Evolutionary conservation across 1,284 basidiomycete genomes (phyloP).

Genomic region (Mycosarcoma maydis): DNA sequence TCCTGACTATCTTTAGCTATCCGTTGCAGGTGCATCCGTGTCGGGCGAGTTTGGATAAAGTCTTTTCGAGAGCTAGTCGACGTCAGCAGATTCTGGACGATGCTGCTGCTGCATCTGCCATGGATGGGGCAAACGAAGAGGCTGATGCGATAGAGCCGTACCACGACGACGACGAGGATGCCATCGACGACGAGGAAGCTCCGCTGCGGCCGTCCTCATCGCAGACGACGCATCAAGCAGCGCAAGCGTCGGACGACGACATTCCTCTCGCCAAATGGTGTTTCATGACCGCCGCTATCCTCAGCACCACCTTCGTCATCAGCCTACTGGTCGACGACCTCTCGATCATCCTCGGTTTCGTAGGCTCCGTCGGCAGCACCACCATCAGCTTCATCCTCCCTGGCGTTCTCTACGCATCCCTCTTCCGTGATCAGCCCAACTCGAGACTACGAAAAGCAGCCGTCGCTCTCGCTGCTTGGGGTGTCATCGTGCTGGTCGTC

Average conservation of each 20-base stretch:
- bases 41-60: constrained; percentile 89
- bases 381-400: constrained; percentile 96
- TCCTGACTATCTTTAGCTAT: constrained; percentile 74
- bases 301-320: constrained; percentile 56
- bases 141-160: constrained; percentile 25
- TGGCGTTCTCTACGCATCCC: constrained; percentile 69
- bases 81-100: constrained; percentile 41
- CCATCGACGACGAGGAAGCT: constrained; percentile 7
- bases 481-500: constrained; percentile 50
- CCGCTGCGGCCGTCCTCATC: neutral
- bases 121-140: constrained; percentile 3
- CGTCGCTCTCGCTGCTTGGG: constrained; percentile 42
- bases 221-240: neutral
- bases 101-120: constrained; percentile 25
- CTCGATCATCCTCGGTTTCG: constrained; percentile 76
- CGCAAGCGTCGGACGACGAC: constrained; percentile 19
- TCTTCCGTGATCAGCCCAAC: constrained; percentile 34
- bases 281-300: constrained; percentile 55
- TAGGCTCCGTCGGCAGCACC: constrained; percentile 94
- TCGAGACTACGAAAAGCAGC: constrained; percentile 38
- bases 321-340: constrained; percentile 62
- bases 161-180: constrained; percentile 56
- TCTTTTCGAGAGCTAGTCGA: constrained; percentile 70
- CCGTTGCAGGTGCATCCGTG: constrained; percentile 80
- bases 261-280: constrained; percentile 48